These are phyloP conservation scores for Exserohilum rostratum DNA, from an alignment of 2,329 filamentous ascomycete genomes.

Conservation along the genomic window DNA sequence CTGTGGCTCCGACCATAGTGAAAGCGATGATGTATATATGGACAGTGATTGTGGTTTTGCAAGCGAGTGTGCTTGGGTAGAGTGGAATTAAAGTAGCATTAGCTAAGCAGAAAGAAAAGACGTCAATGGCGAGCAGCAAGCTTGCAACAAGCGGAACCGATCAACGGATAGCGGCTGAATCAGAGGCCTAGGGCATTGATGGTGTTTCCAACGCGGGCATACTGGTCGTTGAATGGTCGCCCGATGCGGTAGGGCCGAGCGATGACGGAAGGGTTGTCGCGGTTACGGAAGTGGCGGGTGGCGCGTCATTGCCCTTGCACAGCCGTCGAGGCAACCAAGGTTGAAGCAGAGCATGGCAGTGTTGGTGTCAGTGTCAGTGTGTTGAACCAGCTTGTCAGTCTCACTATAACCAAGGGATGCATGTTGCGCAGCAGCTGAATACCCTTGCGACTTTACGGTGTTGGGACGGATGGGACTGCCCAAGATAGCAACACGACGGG, in stretches of 20 bases:
- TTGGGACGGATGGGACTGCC: not conserved
- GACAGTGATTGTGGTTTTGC: not conserved
- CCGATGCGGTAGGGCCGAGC: constrained; percentile 5
- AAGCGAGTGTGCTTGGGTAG: not conserved
- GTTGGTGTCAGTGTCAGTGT: too few species aligned
- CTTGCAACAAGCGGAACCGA: not conserved
- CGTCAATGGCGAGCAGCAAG: constrained; percentile 2
- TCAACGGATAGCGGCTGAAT: constrained; percentile 9
- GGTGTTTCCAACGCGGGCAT: constrained; percentile 3
- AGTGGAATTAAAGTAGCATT: not conserved
- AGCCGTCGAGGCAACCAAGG: constrained; percentile 1
- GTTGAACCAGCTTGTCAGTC: not conserved
- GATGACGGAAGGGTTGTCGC: constrained; percentile 15
- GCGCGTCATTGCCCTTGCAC: constrained; percentile 6
- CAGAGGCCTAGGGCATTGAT: constrained; percentile 1
- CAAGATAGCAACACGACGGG: not conserved
- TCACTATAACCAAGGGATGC: not conserved
- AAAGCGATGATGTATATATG: not conserved
- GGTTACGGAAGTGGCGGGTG: constrained; percentile 15
- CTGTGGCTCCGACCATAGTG: constrained; percentile 8
- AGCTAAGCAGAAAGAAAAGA: not conserved
- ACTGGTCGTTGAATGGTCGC: constrained; percentile 6
- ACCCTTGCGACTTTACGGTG: not conserved
- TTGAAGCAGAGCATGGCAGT: not conserved
- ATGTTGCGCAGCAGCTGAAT: not conserved